Evolutionary conservation across 192 early-diverging fungal genomes (phyloP), one percentile per base, ranked within the genome.

Genomic region (Podila verticillata): DNA sequence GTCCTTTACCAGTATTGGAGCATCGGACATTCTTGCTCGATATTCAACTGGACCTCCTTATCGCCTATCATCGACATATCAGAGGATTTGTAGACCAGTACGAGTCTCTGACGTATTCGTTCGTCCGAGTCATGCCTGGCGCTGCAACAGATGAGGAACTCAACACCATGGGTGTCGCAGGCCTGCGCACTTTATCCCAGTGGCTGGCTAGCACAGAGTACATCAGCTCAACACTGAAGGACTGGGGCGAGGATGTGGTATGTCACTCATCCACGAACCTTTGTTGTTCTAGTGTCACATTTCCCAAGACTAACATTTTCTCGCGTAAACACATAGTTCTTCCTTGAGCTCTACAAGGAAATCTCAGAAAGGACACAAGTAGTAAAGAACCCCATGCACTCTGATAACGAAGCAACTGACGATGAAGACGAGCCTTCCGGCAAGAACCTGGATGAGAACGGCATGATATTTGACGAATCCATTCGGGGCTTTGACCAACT

Each of bases 1-100:
- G 83, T 6, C 73, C 85, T 7, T 72, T 93, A 17, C 90, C 93
- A 3, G 72, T 85, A 51, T 73, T 91, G 56, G 83, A 86, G 56
- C 90, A 89, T 47, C 84, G 82, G 22, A 86, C 86, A 31, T 86
- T 92, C 30, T 62, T 93, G 24, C 74, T 88, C 8, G 88, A 89
- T 31, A 86, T 89, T 29, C 93, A 93, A 71, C 73, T 93, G 39
- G 88, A 88, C 30, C 44, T 94, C 1, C 71, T 94, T 19, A 84
- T 83, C 48, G 68, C 85, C 2, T 89, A 93, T 30, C 73, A 82
- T 17, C 66, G 81, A 3, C 84, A 88, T 24, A 87, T 91, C n/a
- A 66, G 75, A 4, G 77, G 73, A n/a, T 83, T 87, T 8, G 75
- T 90, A 10, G 84, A 88, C 56, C 81, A 86, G 2, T 88, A 87